These are phyloP conservation scores for Candida maltosa DNA, from an alignment of 805 yeast genomes.

Conservation along the genomic window DNA sequence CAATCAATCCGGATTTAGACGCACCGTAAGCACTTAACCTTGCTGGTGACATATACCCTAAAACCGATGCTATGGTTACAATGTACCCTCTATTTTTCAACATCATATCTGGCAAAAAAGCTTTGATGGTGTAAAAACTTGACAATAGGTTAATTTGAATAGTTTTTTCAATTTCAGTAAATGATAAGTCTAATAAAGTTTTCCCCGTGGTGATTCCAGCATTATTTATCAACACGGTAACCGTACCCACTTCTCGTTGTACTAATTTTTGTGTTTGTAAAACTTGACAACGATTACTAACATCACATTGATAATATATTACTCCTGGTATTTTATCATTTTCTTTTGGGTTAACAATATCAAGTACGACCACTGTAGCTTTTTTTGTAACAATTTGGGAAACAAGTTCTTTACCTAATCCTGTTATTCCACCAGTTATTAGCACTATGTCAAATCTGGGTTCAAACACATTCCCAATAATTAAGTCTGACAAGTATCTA, in stretches of 20 bases:
- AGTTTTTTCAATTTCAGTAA: slow-evolving; percentile 58
- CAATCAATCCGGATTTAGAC: slow-evolving; percentile 80
- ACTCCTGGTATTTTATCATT: slow-evolving; percentile 38
- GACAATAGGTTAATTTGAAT: slow-evolving; percentile 69
- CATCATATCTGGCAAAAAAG: slow-evolving; percentile 74
- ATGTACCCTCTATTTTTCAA: slow-evolving; percentile 62
- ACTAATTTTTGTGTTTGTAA: slow-evolving; percentile 37
- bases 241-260: slow-evolving; percentile 48
- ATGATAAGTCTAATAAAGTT: slow-evolving; percentile 49
- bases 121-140: slow-evolving; percentile 64
- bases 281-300: slow-evolving; percentile 51
- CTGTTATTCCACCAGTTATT: slow-evolving; percentile 82
- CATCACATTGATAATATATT: slow-evolving; percentile 66
- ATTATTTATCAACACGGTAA: slow-evolving; percentile 75
- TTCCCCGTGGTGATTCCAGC: slow-evolving; percentile 75
- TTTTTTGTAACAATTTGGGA: slow-evolving; percentile 37
- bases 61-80: slow-evolving; percentile 77
- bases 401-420: slow-evolving; percentile 71
- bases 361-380: slow-evolving; percentile 64
- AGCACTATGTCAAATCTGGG: slow-evolving; percentile 58
- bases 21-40: slow-evolving; percentile 84
- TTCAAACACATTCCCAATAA: slow-evolving; percentile 53
- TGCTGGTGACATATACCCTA: slow-evolving; percentile 86
- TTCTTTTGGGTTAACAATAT: slow-evolving; percentile 43
- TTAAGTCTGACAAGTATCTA: slow-evolving; percentile 28